These are phyloP conservation scores for Somion occarium DNA, from an alignment of 1,284 basidiomycete genomes.

Conservation along the genomic window DNA sequence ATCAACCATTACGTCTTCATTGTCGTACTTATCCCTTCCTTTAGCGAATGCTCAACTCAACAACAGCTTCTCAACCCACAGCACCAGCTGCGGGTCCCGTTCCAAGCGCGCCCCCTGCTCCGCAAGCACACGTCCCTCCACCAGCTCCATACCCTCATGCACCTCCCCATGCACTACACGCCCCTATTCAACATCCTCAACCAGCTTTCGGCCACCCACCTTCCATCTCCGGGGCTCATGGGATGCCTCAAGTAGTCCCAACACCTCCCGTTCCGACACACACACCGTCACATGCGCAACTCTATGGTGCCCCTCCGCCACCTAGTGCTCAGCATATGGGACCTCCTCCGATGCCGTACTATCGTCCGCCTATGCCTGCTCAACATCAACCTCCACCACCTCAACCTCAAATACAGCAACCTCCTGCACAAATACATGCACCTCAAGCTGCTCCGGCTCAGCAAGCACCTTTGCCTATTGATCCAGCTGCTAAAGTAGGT, in stretches of 20 bases:
- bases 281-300: too few relatives aligned
- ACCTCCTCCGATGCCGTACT: constrained; percentile 30
- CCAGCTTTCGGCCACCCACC: constrained; percentile 23
- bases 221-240: constrained; percentile 21
- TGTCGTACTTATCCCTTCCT: constrained; percentile 1
- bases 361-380: constrained; percentile 31
- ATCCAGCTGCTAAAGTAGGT: constrained; percentile 23
- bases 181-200: constrained; percentile 31
- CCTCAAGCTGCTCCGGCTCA: constrained; percentile 21
- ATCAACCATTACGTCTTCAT: not conserved
- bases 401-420: constrained; percentile 19
- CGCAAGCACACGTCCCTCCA: constrained; percentile 27
- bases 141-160: constrained; percentile 19
- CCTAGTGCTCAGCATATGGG: not conserved
- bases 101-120: constrained; percentile 19
- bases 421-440: too few relatives aligned
- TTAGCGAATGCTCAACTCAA: constrained; percentile 60
- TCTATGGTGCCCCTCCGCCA: constrained; percentile 2
- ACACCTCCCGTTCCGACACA: constrained; percentile 23
- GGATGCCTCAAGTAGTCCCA: constrained; percentile 26
- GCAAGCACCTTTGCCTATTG: not conserved
- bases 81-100: constrained; percentile 3
- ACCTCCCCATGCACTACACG: constrained; percentile 12
- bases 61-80: constrained; percentile 17
- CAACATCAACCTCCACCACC: constrained; percentile 13